A percentile compares a stretch with the other conserved stretches of the same genome.
These are phyloP conservation scores for Amaranthus tricolor DNA, from an alignment of 179 eudicot genomes.

Conservation along the genomic window DNA sequence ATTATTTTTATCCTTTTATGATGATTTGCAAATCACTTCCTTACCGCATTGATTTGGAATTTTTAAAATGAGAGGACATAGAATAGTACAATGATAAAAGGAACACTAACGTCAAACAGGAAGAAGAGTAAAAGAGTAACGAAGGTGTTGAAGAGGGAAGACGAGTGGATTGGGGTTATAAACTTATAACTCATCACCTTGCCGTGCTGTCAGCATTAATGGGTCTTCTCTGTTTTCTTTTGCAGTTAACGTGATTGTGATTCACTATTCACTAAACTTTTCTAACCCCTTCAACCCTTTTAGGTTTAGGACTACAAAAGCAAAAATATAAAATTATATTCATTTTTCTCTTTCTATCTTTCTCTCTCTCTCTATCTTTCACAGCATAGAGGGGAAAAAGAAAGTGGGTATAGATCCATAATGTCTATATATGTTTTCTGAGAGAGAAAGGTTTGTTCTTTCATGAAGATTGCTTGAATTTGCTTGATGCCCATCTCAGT, in stretches of 20 bases:
- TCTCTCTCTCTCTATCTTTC: too few relatives aligned
- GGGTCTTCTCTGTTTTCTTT: constrained; percentile 2
- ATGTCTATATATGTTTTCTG: constrained; percentile 11
- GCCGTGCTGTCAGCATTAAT: constrained; percentile 24
- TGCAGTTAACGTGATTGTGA: constrained; percentile 20
- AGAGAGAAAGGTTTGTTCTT: neutral
- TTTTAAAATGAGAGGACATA: too few relatives aligned
- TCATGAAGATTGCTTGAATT: constrained; percentile 1
- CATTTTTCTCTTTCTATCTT: neutral
- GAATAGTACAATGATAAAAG: neutral
- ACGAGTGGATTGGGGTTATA: too few relatives aligned
- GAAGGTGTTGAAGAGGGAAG: neutral
- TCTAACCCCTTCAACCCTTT: neutral
- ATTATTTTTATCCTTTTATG: too few relatives aligned
- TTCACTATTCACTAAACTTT: neutral
- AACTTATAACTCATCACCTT: too few relatives aligned
- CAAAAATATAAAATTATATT: neutral
- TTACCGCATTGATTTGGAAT: too few relatives aligned
- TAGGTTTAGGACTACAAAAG: neutral
- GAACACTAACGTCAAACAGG: neutral
- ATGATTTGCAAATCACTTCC: too few relatives aligned
- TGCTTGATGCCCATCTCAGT: neutral
- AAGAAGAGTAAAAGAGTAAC: neutral
- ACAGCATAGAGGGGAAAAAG: neutral
- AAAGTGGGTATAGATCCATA: constrained; percentile 13